Evolutionary conservation across 352 stramenopile genomes (phyloP), one percentile per base, ranked within the genome.

Genomic region (Globisporangium alternatum): DNA sequence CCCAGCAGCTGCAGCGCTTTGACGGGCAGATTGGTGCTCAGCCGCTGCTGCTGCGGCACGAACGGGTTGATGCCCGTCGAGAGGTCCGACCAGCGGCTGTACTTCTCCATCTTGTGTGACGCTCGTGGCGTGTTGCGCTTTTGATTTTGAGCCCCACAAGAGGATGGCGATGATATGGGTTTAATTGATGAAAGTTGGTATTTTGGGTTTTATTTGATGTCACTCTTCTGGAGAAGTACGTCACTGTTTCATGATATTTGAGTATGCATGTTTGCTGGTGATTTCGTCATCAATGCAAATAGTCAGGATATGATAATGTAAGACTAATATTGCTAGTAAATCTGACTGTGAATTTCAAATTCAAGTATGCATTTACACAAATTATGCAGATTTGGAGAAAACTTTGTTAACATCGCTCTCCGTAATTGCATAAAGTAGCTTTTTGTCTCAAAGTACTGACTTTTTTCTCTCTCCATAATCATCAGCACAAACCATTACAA

Each of bases 21-120:
- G 48, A 85, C 57, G 0, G 66, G 60, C 35, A 83, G 66, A 28
- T 70, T 80, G 55, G 65, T 73, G 39, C 75, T 75, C 30, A 89
- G 74, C 2, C 77, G 80, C 69, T 81, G 77, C 65, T 83, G 77
- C 69, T 89, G 79, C 57, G 84, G 84, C 63, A 95, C 86, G 73
- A 95, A 95, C 65, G 86, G 86, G 70, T 95, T 95, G 65, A 92
- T 89, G 31, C 86, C 86, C 63, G 86, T 95, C 62, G 80, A 88
- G 70, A 93, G 75, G 54, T 95, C 86, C 67, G 83, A 80, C 86
- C 86, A 95, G 41, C 86, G 81, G 58, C 74, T 91, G 75, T 89
- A 95, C 71, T 95, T 95, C 70, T 95, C 86, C 86, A 95, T 95
- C 53, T 56, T 30, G 13, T 61, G 33, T 48, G 37, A 41, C 35